Evolutionary conservation across 768 basidiomycete species (phyloP), one percentile per base, ranked within the genome.

Genomic region (Lenzites betulinus): DNA sequence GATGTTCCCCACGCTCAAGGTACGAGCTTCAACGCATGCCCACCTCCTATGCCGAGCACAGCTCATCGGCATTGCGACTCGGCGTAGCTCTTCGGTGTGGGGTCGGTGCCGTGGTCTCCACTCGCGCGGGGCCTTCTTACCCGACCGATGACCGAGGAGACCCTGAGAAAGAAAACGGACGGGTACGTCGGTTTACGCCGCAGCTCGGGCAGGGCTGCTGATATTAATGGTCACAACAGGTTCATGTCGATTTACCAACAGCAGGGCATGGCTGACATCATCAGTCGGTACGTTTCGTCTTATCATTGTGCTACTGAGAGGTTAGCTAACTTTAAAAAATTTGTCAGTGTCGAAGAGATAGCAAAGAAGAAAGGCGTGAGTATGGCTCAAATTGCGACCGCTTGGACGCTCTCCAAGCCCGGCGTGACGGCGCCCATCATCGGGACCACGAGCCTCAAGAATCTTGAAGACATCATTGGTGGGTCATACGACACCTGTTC

Each of bases 1-100:
- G 66, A 82, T 83, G 81, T 79, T 84, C 63, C 85, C 85, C 0
- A 75, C 75, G 5, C 70, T 80, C 49, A 70, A 74, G n/a, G n/a
- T n/a, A n/a, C n/a, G n/a, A n/a, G n/a, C n/a, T n/a, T n/a, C n/a
- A n/a, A n/a, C n/a, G n/a, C n/a, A n/a, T n/a, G n/a, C n/a, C n/a
- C n/a, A n/a, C n/a, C n/a, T n/a, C n/a, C n/a, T n/a, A n/a, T n/a
- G n/a, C n/a, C n/a, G n/a, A n/a, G n/a, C n/a, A n/a, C n/a, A n/a
- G n/a, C n/a, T n/a, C n/a, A n/a, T n/a, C n/a, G n/a, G n/a, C n/a
- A n/a, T n/a, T n/a, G n/a, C n/a, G n/a, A n/a, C n/a, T n/a, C n/a
- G n/a, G n/a, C n/a, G n/a, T n/a, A n/a, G 66, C 70, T 74, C 16
- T 70, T 73, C 57, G 78, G 77, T 52, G 73, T 76, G 23, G 78